Percentiles rank a stretch among this genome's conserved stretches.
Conservation (phyloP, 2,329 filamentous ascomycete species). For the Cytospora schulzeri region DNA sequence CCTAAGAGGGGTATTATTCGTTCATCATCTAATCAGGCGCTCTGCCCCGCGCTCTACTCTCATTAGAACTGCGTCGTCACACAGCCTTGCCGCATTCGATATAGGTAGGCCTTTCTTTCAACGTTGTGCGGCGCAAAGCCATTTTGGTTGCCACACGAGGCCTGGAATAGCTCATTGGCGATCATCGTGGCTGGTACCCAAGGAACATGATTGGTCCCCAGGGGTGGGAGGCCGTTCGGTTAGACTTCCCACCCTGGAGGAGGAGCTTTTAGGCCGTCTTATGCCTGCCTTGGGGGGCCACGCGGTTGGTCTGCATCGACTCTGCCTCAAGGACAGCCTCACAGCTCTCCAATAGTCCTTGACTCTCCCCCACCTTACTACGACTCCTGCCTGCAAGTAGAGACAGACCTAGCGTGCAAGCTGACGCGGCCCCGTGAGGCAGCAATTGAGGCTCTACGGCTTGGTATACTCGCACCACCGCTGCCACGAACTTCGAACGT, state of each 20-base stretch:
- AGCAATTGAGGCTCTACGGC: conserved; percentile 16
- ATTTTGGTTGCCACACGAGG: conserved; percentile 1
- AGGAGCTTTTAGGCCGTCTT: conserved; percentile 19
- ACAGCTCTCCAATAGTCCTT: conserved; percentile 17
- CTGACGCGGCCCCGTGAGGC: conserved; percentile 30
- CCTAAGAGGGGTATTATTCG: conserved; percentile 6
- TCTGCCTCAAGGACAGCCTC: conserved; percentile 3
- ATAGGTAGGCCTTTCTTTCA: neutral
- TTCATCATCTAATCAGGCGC: conserved; percentile 15
- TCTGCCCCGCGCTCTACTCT: conserved; percentile 15
- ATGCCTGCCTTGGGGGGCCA: neutral
- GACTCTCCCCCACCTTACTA: conserved; percentile 9
- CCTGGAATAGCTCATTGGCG: conserved; percentile 22
- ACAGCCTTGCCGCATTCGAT: conserved; percentile 15
- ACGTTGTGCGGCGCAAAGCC: conserved; percentile 3
- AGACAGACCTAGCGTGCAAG: conserved; percentile 20
- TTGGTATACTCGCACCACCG: neutral
- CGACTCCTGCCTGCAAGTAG: conserved; percentile 22
- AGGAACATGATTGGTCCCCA: conserved; percentile 8
- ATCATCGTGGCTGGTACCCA: conserved; percentile 5
- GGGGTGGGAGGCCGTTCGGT: conserved; percentile 9
- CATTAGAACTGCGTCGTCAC: conserved; percentile 14
- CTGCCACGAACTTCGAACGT: neutral
- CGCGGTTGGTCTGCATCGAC: neutral
- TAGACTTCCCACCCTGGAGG: conserved; percentile 8